Conservation (phyloP, 2,329 filamentous ascomycete genomes). For the Ophiostoma sp. region DNA sequence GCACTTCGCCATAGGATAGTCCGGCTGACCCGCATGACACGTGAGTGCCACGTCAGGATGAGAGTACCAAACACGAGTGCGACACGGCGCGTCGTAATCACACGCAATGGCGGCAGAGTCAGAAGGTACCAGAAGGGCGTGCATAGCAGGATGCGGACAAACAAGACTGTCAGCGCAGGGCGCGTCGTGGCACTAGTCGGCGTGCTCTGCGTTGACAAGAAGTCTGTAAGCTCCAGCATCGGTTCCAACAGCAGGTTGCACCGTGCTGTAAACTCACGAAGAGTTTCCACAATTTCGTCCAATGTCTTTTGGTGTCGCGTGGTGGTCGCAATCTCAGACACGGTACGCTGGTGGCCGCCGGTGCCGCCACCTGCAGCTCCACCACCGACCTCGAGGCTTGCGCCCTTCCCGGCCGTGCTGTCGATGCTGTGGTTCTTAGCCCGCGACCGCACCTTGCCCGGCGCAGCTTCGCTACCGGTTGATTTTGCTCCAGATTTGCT, state of each 20-base stretch:
- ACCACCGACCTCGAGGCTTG: slow-evolving; percentile 23
- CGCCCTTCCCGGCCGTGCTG: slow-evolving; percentile 22
- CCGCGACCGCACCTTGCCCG: slow-evolving; percentile 23
- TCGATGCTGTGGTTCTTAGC: slow-evolving; percentile 32
- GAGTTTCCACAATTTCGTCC: slow-evolving; percentile 92
- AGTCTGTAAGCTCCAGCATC: slow-evolving; percentile 82
- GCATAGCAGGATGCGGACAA: slow-evolving; percentile 80
- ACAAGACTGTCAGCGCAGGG: slow-evolving; percentile 81
- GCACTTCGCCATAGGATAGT: slow-evolving; percentile 87
- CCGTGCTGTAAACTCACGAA: slow-evolving; percentile 82
- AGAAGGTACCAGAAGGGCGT: slow-evolving; percentile 83
- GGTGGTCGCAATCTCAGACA: slow-evolving; percentile 50
- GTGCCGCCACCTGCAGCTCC: slow-evolving; percentile 24
- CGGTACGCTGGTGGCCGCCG: slow-evolving; percentile 36
- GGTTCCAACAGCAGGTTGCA: slow-evolving; percentile 92
- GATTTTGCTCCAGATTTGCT: slow-evolving; percentile 37
- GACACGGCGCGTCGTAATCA: slow-evolving; percentile 82
- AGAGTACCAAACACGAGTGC: slow-evolving; percentile 82
- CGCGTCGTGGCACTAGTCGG: slow-evolving; percentile 86
- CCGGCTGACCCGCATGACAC: slow-evolving; percentile 75
- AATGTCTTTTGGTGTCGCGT: slow-evolving; percentile 86
- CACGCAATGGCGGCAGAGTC: slow-evolving; percentile 68
- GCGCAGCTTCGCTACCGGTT: slow-evolving; percentile 20
- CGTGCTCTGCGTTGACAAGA: slow-evolving; percentile 82
- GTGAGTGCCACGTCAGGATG: slow-evolving; percentile 84